Base-by-base conservation (phyloP, 2,329 filamentous ascomycete genomes). In the Venturia pyrina region DNA sequence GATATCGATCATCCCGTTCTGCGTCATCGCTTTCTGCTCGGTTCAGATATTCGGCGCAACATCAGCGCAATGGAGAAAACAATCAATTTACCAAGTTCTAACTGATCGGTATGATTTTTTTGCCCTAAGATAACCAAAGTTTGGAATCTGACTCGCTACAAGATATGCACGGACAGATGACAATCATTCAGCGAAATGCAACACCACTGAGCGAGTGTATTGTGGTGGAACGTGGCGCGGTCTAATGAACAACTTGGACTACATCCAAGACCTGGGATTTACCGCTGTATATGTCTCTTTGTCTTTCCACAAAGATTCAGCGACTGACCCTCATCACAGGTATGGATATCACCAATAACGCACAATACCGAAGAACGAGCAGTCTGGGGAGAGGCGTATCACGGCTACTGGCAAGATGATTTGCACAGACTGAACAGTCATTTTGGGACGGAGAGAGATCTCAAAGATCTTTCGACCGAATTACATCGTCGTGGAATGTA, bases 151-250 rank as follows among this genome's bases (percentile, higher is more conserved):
- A 48, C 44, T 17, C 1, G 34, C n/a, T 64, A 5, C 24, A 60
- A 75, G 73, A 21, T 79, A 76, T 68, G 77, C 77, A 10, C 73
- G 73, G 6, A 70, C 73, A 2, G 76, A 79, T 71, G 73, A 74
- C 65, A 77, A 74, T 62, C 78, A 75, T 3, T 76, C 73, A 3
- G 74, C 76, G 28, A 59, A 21, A 7, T 79, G 77, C 67, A 71
- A 76, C 63, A 74, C 74, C 11, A 68, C 62, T 3, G 67, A 71
- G n/a, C 66, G 71, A 2, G 65, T 73, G 34, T 87, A 87, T 73
- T 88, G 86, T 69, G 85, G 85, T 50, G 86, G 86, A 19, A 85
- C 82, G 0, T 89, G 83, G 71, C 74, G 77, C 64, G 86, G 86
- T 7, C 78, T 88, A 40, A 78, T 82, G 69, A 79, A 82, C 67